Evolutionary conservation across 2,329 filamentous ascomycete genomes (phyloP).

Genomic region (Nothopassalora personata): DNA sequence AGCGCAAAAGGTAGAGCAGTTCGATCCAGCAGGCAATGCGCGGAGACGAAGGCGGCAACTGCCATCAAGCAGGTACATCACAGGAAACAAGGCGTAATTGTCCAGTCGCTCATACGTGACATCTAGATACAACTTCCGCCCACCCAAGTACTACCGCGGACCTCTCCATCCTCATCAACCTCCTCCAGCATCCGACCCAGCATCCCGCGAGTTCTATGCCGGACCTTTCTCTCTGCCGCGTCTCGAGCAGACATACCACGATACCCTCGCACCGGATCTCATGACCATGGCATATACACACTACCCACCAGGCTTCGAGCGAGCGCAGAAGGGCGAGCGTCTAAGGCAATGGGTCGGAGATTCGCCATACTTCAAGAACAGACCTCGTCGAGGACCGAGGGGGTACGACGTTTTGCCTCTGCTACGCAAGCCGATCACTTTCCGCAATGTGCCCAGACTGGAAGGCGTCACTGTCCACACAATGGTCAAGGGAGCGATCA

Average conservation of each 20-base stretch:
- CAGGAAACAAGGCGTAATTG: background rate
- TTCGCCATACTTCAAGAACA: slow-evolving; percentile 90
- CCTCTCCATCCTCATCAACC: slow-evolving; percentile 90
- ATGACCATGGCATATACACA: slow-evolving; percentile 86
- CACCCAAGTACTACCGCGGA: slow-evolving; percentile 90
- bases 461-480: slow-evolving; percentile 75
- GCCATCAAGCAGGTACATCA: slow-evolving; percentile 50
- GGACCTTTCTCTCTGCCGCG: slow-evolving; percentile 87
- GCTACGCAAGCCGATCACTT: slow-evolving; percentile 63
- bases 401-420: slow-evolving; percentile 68
- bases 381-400: slow-evolving; percentile 76
- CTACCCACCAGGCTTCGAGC: slow-evolving; percentile 68
- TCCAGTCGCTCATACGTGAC: background rate
- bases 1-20: slow-evolving; percentile 40
- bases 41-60: slow-evolving; percentile 39
- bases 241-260: slow-evolving; percentile 82
- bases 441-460: slow-evolving; percentile 79
- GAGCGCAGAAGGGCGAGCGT: slow-evolving; percentile 55
- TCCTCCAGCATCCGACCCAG: slow-evolving; percentile 77
- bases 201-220: slow-evolving; percentile 80
- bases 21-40: slow-evolving; percentile 35
- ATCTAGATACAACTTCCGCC: slow-evolving; percentile 83
- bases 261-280: slow-evolving; percentile 79
- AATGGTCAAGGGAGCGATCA: slow-evolving; percentile 61
- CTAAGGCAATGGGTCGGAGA: slow-evolving; percentile 82